phyloP scores from a whole-genome alignment of 192 early-diverging fungal species.

The Coemansia sp. region DNA sequence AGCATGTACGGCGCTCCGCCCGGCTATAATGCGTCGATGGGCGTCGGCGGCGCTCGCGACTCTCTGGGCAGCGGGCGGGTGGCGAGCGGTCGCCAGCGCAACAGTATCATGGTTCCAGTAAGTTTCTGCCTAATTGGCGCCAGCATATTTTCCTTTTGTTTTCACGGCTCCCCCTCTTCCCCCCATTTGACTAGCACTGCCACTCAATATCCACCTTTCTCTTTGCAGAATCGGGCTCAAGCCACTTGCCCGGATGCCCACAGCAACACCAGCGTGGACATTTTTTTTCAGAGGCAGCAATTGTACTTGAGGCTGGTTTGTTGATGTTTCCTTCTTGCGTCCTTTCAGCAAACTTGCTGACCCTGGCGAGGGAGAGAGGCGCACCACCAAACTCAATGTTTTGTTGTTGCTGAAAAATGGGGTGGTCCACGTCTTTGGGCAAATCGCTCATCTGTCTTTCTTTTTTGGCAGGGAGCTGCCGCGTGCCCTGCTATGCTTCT shows the following conservation, averaged over 20 bases:
- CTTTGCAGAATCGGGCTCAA: background rate
- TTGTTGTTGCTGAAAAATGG: background rate
- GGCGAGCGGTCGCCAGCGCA: slow-evolving; percentile 56
- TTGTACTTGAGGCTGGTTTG: slow-evolving; percentile 7
- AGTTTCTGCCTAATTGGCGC: slow-evolving; percentile 7
- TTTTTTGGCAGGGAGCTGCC: background rate
- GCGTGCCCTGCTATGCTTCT: background rate
- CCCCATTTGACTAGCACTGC: slow-evolving; percentile 7
- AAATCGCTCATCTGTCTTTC: background rate
- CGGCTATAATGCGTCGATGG: slow-evolving; percentile 55
- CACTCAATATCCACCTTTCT: background rate
- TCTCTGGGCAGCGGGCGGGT: slow-evolving; percentile 42
- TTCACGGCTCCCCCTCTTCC: background rate
- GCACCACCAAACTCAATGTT: background rate
- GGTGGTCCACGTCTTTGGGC: background rate
- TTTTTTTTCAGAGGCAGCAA: background rate
- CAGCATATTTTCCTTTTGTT: background rate
- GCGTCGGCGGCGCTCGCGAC: slow-evolving; percentile 52
- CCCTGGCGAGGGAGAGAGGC: background rate
- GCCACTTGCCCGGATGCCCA: background rate
- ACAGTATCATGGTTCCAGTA: slow-evolving; percentile 59
- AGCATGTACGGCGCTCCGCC: slow-evolving; percentile 59
- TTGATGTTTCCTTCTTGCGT: slow-evolving; percentile 7
- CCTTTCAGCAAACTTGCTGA: background rate
- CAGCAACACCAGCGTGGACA: background rate